Conservation (phyloP, 2,329 filamentous ascomycete genomes). For the Exophiala lecanii-corni region DNA sequence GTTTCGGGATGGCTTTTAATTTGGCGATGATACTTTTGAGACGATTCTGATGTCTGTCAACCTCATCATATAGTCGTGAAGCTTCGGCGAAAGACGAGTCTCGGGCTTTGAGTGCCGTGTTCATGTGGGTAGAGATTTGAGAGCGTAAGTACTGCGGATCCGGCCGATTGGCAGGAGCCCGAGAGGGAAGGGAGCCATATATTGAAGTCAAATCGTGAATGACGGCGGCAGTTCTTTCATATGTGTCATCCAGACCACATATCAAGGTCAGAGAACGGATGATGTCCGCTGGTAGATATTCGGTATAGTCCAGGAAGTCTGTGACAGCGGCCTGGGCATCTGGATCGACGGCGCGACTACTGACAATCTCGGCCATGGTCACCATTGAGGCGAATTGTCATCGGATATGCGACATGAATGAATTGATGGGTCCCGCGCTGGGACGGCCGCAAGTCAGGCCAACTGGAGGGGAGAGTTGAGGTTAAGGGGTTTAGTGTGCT, state of each 20-base stretch:
- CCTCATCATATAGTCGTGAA: constrained; percentile 52
- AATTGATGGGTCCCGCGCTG: neutral
- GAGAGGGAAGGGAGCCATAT: constrained; percentile 47
- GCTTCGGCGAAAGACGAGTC: constrained; percentile 55
- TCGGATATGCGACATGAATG: constrained; percentile 18
- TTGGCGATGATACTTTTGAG: constrained; percentile 58
- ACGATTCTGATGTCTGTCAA: constrained; percentile 54
- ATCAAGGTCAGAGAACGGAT: constrained; percentile 60
- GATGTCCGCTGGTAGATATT: constrained; percentile 63
- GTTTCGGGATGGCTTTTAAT: constrained; percentile 57
- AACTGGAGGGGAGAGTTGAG: too few species aligned
- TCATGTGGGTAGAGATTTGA: constrained; percentile 53
- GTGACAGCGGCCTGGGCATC: constrained; percentile 63
- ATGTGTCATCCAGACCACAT: constrained; percentile 44
- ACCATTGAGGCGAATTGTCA: constrained; percentile 25
- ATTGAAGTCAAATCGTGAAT: constrained; percentile 40
- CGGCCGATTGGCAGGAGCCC: constrained; percentile 46
- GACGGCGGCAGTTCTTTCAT: constrained; percentile 37
- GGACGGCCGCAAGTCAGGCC: too few species aligned
- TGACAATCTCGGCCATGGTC: constrained; percentile 39
- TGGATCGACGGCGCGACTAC: constrained; percentile 51
- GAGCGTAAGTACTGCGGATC: constrained; percentile 49
- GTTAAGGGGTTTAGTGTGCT: too few species aligned
- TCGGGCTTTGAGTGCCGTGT: constrained; percentile 51
- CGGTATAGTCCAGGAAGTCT: constrained; percentile 65